Percentiles rank a stretch among this genome's conserved stretches.
Evolutionary conservation across 495 filamentous ascomycete genomes (phyloP).

Genomic region (Penicillium verhagenii): DNA sequence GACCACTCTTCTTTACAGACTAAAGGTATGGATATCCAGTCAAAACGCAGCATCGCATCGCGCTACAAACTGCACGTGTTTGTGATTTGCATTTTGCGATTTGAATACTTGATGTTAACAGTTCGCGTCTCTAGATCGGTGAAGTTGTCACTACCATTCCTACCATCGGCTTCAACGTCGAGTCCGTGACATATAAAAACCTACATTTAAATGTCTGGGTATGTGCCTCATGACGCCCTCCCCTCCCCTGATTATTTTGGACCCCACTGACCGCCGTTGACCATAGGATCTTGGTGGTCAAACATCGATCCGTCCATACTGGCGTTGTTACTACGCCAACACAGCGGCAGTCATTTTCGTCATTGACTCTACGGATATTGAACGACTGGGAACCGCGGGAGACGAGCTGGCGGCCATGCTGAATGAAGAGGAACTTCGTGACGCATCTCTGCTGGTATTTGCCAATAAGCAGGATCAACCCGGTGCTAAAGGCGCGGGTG

Average conservation of each 20-base stretch:
- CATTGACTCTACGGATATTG: conserved; percentile 95
- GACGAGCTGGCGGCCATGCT: conserved; percentile 95
- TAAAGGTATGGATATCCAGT: conserved; percentile 64
- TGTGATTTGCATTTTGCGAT: too few species aligned
- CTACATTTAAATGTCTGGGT: conserved; percentile 99
- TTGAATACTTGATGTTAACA: conserved; percentile 17
- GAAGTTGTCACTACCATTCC: conserved; percentile 99
- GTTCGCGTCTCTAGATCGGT: conserved; percentile 68
- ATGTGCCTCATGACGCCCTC: conserved; percentile 19
- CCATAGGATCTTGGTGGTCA: conserved; percentile 87
- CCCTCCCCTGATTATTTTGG: neutral
- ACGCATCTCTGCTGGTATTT: conserved; percentile 90
- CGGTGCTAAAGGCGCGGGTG: conserved; percentile 92
- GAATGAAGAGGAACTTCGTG: conserved; percentile 91
- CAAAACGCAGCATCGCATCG: neutral
- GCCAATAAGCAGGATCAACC: conserved; percentile 99
- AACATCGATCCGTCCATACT: conserved; percentile 95
- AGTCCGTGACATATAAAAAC: conserved; percentile 95
- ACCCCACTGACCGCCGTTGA: conserved; percentile 4
- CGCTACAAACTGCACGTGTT: too few species aligned
- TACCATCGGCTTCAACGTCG: conserved; percentile 98
- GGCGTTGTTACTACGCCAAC: conserved; percentile 99
- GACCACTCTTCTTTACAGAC: conserved; percentile 91
- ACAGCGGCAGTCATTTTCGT: conserved; percentile 99
- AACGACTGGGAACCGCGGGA: conserved; percentile 84